Evolutionary conservation across 345 rosid species (phyloP), one percentile per base, ranked within the genome.

Genomic region (Punica granatum): DNA sequence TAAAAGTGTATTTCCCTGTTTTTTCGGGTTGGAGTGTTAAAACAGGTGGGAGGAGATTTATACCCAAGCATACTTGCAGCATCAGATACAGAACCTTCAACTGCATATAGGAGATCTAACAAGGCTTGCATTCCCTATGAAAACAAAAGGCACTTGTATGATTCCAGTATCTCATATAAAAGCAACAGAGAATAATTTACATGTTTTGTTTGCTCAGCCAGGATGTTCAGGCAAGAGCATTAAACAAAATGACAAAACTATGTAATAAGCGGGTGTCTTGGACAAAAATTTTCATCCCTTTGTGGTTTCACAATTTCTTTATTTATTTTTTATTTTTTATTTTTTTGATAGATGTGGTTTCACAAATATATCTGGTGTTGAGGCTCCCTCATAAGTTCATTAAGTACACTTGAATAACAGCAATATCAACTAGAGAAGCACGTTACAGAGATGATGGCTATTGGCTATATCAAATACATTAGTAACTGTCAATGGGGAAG

Each of bases 121-220:
- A 94, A 71, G 61, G 97, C 92, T 83, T 85, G 92, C 96, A 91
- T 86, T 68, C 99, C 99, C 98, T 89, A 73, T 53, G 60, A 36
- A 71, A 63, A 74, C 36, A 18, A 37, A 41, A 15, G 6, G 28
- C 19, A 63, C 48, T 10, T 48, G 36, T 63, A 35, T 16, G 25
- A 51, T 56, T 26, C 48, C 21, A 34, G 2, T 25, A 30, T 36
- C n/a, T 30, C 44, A 26, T 16, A 34, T 26, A 41, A 16, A 16
- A 68, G 26, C 11, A 9, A 26, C 46, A 42, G 21, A 21, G 58
- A 35, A 43, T 35, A 39, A 42, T 46, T 42, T 31, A 42, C 31
- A 42, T 39, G 36, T 30, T 56, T 26, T 56, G 9, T 26, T n/a
- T 56, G 4, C 34, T 30, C 11, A 25, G 60, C 16, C 10, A 54